These are phyloP conservation scores for Kodamaea fukazawae DNA, from an alignment of 805 yeast genomes.

Conservation along the genomic window DNA sequence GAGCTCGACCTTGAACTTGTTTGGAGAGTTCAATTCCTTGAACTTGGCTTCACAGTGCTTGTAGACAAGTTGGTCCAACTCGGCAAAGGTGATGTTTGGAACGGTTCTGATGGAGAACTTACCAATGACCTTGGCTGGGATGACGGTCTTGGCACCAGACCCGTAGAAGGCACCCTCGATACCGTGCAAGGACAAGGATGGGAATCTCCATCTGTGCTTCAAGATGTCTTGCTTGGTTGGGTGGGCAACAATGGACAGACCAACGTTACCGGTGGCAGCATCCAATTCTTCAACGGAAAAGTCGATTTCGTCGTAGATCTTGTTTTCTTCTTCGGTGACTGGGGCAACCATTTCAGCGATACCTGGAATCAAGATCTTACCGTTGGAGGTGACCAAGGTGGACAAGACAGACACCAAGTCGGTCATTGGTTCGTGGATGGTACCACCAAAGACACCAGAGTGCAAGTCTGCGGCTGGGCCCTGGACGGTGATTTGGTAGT, in stretches of 20 bases:
- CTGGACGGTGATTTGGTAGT: slow-evolving; percentile 74
- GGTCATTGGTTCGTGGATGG: slow-evolving; percentile 95
- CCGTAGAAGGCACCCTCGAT: slow-evolving; percentile 96
- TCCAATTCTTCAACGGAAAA: slow-evolving; percentile 82
- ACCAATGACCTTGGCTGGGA: slow-evolving; percentile 91
- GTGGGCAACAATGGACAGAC: slow-evolving; percentile 67
- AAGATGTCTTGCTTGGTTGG: slow-evolving; percentile 77
- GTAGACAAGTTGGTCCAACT: slow-evolving; percentile 74
- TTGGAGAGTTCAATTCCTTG: slow-evolving; percentile 69
- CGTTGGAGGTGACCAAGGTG: slow-evolving; percentile 73
- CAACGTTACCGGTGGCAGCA: slow-evolving; percentile 67
- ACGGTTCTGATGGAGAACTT: slow-evolving; percentile 97
- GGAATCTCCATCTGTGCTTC: slow-evolving; percentile 99
- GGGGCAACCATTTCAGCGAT: slow-evolving; percentile 94
- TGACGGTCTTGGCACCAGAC: slow-evolving; percentile 96
- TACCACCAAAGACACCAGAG: slow-evolving; percentile 96
- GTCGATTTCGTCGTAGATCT: slow-evolving; percentile 80
- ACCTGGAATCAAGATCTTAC: slow-evolving; percentile 85
- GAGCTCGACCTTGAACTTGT: slow-evolving; percentile 66
- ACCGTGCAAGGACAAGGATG: slow-evolving; percentile 94
- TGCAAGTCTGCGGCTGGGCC: slow-evolving; percentile 98
- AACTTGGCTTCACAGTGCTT: slow-evolving; percentile 68
- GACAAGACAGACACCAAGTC: slow-evolving; percentile 80
- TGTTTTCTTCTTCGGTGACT: slow-evolving; percentile 73
- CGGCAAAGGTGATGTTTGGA: slow-evolving; percentile 82